Evolutionary conservation across 139 green algal species (phyloP).

Genomic region (Tetraselmis chui): DNA sequence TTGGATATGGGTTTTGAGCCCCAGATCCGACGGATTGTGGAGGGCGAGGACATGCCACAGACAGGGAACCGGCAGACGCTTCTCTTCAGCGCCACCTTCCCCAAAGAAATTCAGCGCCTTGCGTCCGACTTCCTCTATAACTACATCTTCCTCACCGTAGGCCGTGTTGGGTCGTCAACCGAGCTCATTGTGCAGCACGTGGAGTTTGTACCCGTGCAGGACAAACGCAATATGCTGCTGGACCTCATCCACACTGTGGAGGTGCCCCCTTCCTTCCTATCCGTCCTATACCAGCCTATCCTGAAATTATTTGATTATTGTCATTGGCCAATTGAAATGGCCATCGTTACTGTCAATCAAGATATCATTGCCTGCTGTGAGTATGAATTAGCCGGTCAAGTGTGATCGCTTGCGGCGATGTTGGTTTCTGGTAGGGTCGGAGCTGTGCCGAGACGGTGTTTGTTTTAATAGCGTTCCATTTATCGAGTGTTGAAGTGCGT

Average conservation of each 20-base stretch:
- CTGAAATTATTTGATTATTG: no score
- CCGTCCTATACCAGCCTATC: no score
- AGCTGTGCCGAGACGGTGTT: no score
- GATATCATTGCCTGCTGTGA: no score
- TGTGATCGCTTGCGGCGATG: no score
- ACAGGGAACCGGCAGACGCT: conserved; percentile 85
- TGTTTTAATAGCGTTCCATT: no score
- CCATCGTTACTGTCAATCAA: no score
- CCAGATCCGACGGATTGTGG: conserved; percentile 35
- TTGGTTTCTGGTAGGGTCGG: no score
- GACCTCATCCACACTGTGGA: conserved; percentile 86
- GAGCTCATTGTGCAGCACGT: conserved; percentile 93
- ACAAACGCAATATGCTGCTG: conserved; percentile 90
- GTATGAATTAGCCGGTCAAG: no score
- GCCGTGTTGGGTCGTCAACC: conserved; percentile 91
- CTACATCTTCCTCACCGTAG: conserved; percentile 97
- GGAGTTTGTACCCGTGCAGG: conserved; percentile 66
- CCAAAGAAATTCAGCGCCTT: conserved; percentile 71
- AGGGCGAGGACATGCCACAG: conserved; percentile 80
- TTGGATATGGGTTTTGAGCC: conserved; percentile 15
- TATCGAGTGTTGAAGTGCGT: no score
- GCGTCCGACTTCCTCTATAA: conserved; percentile 55
- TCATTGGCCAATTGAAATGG: no score
- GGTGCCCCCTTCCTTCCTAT: no score
- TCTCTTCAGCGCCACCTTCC: conserved; percentile 95